Evolutionary conservation across 345 rosid species (phyloP), one percentile per base, ranked within the genome.

Genomic region (Stellera chamaejasme): DNA sequence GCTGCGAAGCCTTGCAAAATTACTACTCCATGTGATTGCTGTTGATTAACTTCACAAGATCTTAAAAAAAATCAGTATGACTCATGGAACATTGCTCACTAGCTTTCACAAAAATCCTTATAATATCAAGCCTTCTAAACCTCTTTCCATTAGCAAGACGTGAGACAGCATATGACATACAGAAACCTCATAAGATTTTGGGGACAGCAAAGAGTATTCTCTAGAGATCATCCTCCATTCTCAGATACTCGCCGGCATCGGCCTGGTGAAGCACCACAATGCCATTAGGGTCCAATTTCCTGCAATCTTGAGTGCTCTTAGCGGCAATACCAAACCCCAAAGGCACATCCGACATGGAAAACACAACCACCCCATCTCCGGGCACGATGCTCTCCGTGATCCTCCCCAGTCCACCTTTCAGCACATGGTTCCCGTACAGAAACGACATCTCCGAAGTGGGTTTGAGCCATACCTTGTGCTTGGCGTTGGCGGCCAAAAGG

Each of bases 371-470:
- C 2, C 97, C 97, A 65, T 92, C 96, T 52, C 90, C 88, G 13
- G 84, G 77, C 12, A 67, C 70, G 28, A 88, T 86, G 51, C 85
- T 77, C 45, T 88, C 96, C 8, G 96, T 92, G 59, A 88, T 86
- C 83, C 84, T 86, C 45, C 97, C 91, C 8, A 86, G 48, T 1
- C 97, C 97, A 6, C 97, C 96, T 77, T 88, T 92, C 75, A 86
- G 63, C 36, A 92, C 97, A 71, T 81, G 97, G 60, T 88, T 88
- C 9, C 97, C 94, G 39, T 92, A 92, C 68, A 86, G 66, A 71
- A 86, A 92, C 64, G 97, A 85, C 98, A 84, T 88, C 68, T 88
- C 95, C n/a, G 91, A 79, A 0, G 96, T 84, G 63, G 96, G 94
- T 71, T 88, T 92, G 3, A 92, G 79, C 97, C 97, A 88, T 12